A percentile compares a stretch with the other conserved stretches of the same genome.
phyloP scores from a whole-genome alignment of 371 early-diverging fungal genomes.

The Apophysomyces ossiformis region DNA sequence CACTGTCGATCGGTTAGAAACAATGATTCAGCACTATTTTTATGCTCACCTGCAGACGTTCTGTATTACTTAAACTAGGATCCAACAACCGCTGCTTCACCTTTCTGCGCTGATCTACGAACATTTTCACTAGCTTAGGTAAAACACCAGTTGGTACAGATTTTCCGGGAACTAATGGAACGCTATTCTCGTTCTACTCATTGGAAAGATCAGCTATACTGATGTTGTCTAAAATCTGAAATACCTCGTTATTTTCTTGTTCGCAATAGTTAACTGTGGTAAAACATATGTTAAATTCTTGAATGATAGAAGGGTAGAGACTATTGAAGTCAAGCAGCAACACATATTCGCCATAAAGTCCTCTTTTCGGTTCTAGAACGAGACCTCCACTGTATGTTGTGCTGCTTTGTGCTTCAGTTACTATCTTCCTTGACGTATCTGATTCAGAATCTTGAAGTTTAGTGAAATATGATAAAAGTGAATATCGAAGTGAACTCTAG shows the following conservation, averaged over 20 bases:
- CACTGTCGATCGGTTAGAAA: slow-evolving; percentile 48
- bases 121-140: slow-evolving; percentile 81
- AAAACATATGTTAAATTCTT: slow-evolving; percentile 99
- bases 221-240: neutral
- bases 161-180: slow-evolving; percentile 76
- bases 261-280: slow-evolving; percentile 78
- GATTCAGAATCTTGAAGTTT: neutral
- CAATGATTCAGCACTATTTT: slow-evolving; percentile 17
- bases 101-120: slow-evolving; percentile 86
- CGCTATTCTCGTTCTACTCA: neutral
- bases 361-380: slow-evolving; percentile 86
- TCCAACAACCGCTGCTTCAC: slow-evolving; percentile 47
- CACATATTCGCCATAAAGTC: slow-evolving; percentile 94
- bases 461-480: neutral
- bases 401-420: neutral
- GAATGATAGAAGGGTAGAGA: slow-evolving; percentile 99
- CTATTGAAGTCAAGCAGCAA: slow-evolving; percentile 98
- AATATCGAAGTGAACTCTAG: neutral
- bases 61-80: slow-evolving; percentile 1
- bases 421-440: neutral
- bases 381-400: slow-evolving; percentile 80
- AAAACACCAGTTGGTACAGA: slow-evolving; percentile 73
- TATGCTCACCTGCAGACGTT: slow-evolving; percentile 39
- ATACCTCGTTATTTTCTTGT: neutral
- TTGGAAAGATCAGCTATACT: neutral